Conservation (phyloP, 179 eudicot species). For the Camellia oleifera region DNA sequence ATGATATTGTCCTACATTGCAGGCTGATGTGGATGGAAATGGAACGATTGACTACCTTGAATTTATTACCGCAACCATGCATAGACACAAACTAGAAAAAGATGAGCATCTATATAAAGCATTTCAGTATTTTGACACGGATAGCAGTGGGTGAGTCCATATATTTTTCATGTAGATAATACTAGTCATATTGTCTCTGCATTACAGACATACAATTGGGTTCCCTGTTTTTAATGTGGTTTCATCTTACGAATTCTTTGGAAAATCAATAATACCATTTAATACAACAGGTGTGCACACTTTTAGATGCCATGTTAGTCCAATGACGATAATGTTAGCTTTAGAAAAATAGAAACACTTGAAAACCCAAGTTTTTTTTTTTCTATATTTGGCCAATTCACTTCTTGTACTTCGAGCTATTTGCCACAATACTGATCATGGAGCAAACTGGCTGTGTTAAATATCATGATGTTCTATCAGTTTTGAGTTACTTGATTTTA, state of each 20-base stretch:
- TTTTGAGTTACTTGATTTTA: neutral
- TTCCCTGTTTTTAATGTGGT: neutral
- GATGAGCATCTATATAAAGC: constrained; percentile 81
- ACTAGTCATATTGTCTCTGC: neutral
- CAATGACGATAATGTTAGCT: neutral
- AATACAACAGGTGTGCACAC: neutral
- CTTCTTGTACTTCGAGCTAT: neutral
- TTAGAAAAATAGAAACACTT: neutral
- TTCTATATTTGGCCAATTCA: neutral
- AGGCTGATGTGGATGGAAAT: constrained; percentile 98
- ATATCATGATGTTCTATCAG: neutral
- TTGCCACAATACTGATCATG: neutral
- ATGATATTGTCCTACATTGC: constrained; percentile 14
- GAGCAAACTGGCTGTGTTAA: too few relatives aligned
- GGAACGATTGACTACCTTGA: constrained; percentile 87
- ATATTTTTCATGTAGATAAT: neutral
- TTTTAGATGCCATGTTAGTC: neutral
- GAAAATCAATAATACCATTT: neutral
- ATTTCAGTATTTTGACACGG: constrained; percentile 83
- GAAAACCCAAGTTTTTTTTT: neutral
- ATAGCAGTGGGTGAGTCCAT: constrained; percentile 75
- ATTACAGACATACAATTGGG: too few relatives aligned
- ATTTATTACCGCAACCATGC: constrained; percentile 89
- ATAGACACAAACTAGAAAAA: constrained; percentile 75
- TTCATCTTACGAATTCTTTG: too few relatives aligned